Evolutionary conservation across 2,329 filamentous ascomycete genomes (phyloP), one percentile per base, ranked within the genome.

Genomic region (Verticillium klebahnii): DNA sequence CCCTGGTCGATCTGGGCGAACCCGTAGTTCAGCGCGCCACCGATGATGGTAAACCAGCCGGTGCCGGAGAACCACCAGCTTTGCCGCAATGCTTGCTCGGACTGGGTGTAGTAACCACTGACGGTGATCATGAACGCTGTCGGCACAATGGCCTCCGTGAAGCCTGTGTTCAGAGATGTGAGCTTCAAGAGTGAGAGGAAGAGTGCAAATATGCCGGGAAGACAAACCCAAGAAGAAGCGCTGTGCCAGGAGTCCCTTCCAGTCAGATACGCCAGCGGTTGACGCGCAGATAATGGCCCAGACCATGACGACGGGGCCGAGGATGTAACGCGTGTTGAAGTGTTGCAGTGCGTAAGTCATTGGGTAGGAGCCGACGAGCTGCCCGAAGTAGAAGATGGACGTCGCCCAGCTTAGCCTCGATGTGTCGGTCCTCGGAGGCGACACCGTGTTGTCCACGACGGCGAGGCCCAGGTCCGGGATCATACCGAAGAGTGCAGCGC

Each of bases 341-440:
- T 79, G 77, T 62, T 87, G 85, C 1, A 86, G 70, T 0, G 79
- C 72, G 60, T 85, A 85, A 0, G 83, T 85, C 79, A 86, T 82
- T 0, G 84, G 85, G 58, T 85, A 86, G 8, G 85, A 71, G 0
- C 85, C 85, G 0, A 80, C 78, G 3, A 87, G 74, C 82, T 86
- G 85, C 2, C 85, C 85, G 61, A 87, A 86, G 70, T 87, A 87
- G 71, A 87, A 86, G 62, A 86, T 75, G 0, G 82, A 86, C 0
- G 83, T 86, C 2, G 85, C 84, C 85, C 84, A 87, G 64, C 80
- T 83, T 32, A 87, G 77, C 7, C 84, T 78, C 0, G 78, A 76
- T 0, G 85, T 86, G 63, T 82, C 77, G 3, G 75, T 80, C 2
- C 77, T 80, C 3, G 78, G 79, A 2, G 83, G 83, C 1, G 34